A percentile compares a stretch with the other conserved stretches of the same genome.
Conservation (phyloP, 129 eudicot species). For the Ambrosia artemisiifolia region DNA sequence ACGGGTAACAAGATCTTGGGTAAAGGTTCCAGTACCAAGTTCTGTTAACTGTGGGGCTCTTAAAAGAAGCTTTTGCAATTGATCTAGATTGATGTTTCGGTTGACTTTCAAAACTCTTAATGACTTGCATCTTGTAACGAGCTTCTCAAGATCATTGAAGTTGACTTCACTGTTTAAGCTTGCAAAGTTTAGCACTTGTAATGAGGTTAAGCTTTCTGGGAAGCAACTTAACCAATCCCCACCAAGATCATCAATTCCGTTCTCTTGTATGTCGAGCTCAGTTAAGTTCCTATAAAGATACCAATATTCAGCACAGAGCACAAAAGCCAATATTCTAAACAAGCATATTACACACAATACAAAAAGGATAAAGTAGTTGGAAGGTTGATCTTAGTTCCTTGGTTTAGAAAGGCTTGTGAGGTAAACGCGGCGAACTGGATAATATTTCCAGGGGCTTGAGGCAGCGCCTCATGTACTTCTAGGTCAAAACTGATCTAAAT, state of each 20-base stretch:
- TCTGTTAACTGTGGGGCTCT: constrained; percentile 57
- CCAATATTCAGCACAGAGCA: not conserved
- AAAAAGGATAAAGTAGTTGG: not conserved
- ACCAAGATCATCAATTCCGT: constrained; percentile 62
- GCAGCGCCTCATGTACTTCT: too few species aligned
- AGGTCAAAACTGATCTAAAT: too few species aligned
- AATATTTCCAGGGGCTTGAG: too few species aligned
- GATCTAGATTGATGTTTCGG: constrained; percentile 48
- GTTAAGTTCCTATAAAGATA: constrained; percentile 50
- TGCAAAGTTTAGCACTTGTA: constrained; percentile 67
- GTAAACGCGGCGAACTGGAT: too few species aligned
- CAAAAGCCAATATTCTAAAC: too few species aligned
- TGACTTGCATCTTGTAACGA: constrained; percentile 60
- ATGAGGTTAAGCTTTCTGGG: constrained; percentile 57
- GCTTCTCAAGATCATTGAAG: constrained; percentile 62
- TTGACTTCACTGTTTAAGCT: constrained; percentile 62
- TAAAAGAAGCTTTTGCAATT: constrained; percentile 54
- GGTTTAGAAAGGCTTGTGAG: too few species aligned
- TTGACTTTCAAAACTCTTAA: constrained; percentile 63
- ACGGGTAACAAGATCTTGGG: constrained; percentile 47
- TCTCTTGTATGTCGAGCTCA: constrained; percentile 76
- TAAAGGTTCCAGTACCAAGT: constrained; percentile 79
- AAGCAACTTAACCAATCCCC: constrained; percentile 77
- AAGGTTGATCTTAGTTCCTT: not conserved
- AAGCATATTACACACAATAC: not conserved